Conservation (phyloP, 345 rosid species). For the Lepidium sativum region DNA sequence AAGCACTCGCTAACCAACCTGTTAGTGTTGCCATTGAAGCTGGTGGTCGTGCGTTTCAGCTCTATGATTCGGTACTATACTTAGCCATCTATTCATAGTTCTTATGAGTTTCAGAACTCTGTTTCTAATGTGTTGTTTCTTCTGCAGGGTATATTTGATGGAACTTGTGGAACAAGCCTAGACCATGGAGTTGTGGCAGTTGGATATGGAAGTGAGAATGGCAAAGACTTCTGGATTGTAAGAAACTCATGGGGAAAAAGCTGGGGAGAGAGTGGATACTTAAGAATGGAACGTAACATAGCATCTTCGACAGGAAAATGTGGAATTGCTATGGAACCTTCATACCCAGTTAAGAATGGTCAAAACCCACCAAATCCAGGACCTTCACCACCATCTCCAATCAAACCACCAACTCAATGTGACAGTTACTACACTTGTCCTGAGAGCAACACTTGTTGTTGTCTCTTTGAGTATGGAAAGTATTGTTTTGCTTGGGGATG, state of each 20-base stretch:
- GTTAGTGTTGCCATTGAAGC: slow-evolving; percentile 68
- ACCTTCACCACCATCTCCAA: slow-evolving; percentile 94
- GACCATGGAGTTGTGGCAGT: slow-evolving; percentile 90
- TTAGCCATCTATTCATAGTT: background rate
- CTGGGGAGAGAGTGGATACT: slow-evolving; percentile 85
- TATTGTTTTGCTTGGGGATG: slow-evolving; percentile 92
- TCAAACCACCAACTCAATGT: slow-evolving; percentile 66
- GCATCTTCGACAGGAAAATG: slow-evolving; percentile 48
- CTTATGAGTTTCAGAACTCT: background rate
- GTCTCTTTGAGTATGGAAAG: slow-evolving; percentile 48
- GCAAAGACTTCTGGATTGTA: slow-evolving; percentile 75
- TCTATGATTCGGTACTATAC: slow-evolving; percentile 28
- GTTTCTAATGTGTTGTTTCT: background rate
- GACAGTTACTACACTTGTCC: slow-evolving; percentile 70
- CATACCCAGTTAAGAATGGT: slow-evolving; percentile 76
- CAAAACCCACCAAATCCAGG: slow-evolving; percentile 92
- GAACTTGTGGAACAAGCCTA: slow-evolving; percentile 62
- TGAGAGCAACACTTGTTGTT: slow-evolving; percentile 79
- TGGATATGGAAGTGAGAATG: slow-evolving; percentile 78
- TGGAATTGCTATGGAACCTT: slow-evolving; percentile 84
- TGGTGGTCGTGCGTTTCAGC: slow-evolving; percentile 62
- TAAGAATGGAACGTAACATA: slow-evolving; percentile 62
- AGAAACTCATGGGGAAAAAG: slow-evolving; percentile 77
- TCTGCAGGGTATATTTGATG: slow-evolving; percentile 68
- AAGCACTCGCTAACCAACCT: slow-evolving; percentile 73